A percentile compares a stretch with the other conserved stretches of the same genome.
phyloP scores from a whole-genome alignment of 345 rosid species.

The Dimocarpus longan region DNA sequence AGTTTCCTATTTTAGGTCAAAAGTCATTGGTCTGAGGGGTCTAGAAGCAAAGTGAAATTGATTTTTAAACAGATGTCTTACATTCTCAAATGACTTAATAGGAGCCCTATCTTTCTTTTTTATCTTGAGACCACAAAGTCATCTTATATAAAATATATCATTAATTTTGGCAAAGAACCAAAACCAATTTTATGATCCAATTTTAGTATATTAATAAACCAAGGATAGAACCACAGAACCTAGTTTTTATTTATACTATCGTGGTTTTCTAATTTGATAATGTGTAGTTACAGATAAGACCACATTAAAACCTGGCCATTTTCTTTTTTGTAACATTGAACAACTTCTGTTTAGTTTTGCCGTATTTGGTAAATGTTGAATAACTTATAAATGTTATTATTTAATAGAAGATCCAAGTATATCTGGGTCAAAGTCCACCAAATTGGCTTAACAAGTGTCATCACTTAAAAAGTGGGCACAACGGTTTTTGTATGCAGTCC shows the following conservation, averaged over 20 bases:
- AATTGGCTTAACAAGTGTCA: too few species aligned
- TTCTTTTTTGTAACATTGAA: background rate
- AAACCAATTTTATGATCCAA: background rate
- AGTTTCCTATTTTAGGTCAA: constrained; percentile 16
- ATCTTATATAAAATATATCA: too few species aligned
- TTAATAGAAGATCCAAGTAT: too few species aligned
- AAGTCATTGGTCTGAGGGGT: background rate
- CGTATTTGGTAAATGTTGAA: too few species aligned
- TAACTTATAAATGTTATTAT: too few species aligned
- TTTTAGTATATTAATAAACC: background rate
- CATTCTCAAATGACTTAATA: background rate
- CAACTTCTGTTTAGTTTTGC: background rate
- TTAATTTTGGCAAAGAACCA: too few species aligned
- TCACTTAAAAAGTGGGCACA: too few species aligned
- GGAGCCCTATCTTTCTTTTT: background rate
- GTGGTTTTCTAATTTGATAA: background rate
- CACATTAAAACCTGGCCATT: background rate
- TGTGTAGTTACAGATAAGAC: background rate
- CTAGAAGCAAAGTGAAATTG: background rate
- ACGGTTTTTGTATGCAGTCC: too few species aligned
- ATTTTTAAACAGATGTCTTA: background rate
- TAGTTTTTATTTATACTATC: background rate
- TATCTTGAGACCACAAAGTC: background rate
- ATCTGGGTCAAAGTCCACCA: too few species aligned
- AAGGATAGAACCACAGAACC: background rate